Evolutionary conservation across 2,329 filamentous ascomycete species (phyloP).

Genomic region (Stagonosporopsis rhizophila): DNA sequence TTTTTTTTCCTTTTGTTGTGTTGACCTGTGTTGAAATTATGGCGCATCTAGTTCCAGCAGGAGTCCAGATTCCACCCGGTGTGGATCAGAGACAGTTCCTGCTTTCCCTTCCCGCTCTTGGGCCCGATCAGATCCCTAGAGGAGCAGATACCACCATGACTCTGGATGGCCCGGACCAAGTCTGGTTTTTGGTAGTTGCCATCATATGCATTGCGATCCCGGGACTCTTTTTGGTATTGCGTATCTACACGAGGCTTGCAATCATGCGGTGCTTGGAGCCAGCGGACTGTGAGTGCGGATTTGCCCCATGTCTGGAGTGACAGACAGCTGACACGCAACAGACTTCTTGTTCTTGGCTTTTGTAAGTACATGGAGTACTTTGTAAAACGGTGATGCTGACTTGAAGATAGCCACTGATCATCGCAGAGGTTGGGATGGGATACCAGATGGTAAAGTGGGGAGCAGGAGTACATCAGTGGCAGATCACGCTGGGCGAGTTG

Average conservation of each 20-base stretch:
- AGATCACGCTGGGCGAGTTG: constrained; percentile 33
- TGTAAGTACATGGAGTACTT: constrained; percentile 11
- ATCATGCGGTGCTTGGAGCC: constrained; percentile 32
- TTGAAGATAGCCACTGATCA: constrained; percentile 28
- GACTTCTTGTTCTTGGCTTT: constrained; percentile 36
- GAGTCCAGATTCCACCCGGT: constrained; percentile 15
- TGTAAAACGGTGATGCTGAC: background rate
- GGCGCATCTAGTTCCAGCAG: constrained; percentile 5
- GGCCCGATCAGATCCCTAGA: constrained; percentile 22
- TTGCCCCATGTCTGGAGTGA: background rate
- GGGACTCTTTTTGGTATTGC: constrained; percentile 28
- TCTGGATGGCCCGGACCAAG: constrained; percentile 26
- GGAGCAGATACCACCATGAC: constrained; percentile 34
- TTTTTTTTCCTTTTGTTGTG: no score
- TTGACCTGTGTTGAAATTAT: background rate
- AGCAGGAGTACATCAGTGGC: constrained; percentile 42
- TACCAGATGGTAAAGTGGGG: constrained; percentile 38
- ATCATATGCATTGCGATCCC: constrained; percentile 32
- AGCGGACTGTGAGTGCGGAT: constrained; percentile 33
- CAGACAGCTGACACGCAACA: constrained; percentile 14
- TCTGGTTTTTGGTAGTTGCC: constrained; percentile 33
- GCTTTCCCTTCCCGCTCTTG: constrained; percentile 24
- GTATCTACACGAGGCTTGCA: constrained; percentile 33
- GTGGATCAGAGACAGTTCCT: constrained; percentile 23
- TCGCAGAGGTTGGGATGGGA: constrained; percentile 31